Evolutionary conservation across 257 asterid genomes (phyloP), one percentile per base, ranked within the genome.

Genomic region (Solanum peruvianum): DNA sequence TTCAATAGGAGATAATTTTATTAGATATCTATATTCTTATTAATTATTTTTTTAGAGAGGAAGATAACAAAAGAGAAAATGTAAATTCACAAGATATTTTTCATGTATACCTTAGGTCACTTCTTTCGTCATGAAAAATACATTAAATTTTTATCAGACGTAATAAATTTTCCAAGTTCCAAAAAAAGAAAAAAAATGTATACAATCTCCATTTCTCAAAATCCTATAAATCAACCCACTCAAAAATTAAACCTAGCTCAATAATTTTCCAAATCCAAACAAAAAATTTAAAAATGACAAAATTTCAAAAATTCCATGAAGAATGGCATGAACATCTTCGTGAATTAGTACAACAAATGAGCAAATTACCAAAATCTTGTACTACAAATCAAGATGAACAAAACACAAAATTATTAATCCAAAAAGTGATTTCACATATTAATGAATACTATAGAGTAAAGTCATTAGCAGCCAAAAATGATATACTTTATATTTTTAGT

Each of bases 291-390:
- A 45, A 37, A 18, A 64, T 18, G 47, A 90, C 88, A 92, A 86
- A 44, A 44, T 93, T 93, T 85, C 91, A 92, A 29, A 77, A 88
- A n/a, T 94, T 89, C 89, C 87, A 93, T 88, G 86, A 91, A 25
- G 82, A 87, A 31, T 96, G 98, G 97, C n/a, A 87, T 9, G 93
- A 91, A 45, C 94, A 93, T 58, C 94, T 93, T 85, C 87, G 87
- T 27, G 90, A 88, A 62, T 85, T 92, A 2, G 87, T 91, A 33
- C 86, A 86, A 56, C 93, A 94, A 85, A 93, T 96, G 6, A 67
- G 87, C 85, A 89, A 89, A 11, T 31, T 91, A 45, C 93, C 89
- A 1, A 13, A 47, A 33, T 91, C 92, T 4, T 56, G 62, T 18
- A 90, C 94, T 11, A 47, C 91, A 80, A 70, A 88, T 85, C 92